These are phyloP conservation scores for Pisolithus albus DNA, from an alignment of 768 basidiomycete species.

Conservation along the genomic window DNA sequence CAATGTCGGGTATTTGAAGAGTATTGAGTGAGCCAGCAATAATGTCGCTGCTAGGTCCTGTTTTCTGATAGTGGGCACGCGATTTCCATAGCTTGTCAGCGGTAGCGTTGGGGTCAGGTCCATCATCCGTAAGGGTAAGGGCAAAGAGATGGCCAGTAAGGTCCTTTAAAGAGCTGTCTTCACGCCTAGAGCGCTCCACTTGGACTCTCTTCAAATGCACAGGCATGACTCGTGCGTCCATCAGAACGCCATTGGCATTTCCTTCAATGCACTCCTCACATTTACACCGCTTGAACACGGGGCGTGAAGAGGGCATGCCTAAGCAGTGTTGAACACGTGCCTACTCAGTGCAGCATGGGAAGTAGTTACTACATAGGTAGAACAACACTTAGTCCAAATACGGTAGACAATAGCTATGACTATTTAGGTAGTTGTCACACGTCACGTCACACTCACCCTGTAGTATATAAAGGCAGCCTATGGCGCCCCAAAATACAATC, in stretches of 20 bases:
- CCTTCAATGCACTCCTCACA: constrained; percentile 3
- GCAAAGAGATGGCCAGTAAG: constrained; percentile 1
- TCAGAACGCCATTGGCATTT: neutral
- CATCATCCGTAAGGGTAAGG: neutral
- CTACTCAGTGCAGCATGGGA: too few species aligned
- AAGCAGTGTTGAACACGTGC: too few species aligned
- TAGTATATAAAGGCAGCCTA: too few species aligned
- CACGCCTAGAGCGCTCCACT: too few species aligned
- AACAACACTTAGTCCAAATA: too few species aligned
- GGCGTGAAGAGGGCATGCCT: neutral
- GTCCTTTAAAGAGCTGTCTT: neutral
- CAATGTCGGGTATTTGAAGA: neutral
- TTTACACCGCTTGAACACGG: neutral
- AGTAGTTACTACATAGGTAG: too few species aligned
- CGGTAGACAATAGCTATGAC: too few species aligned
- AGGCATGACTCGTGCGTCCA: constrained; percentile 3
- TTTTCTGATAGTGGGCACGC: neutral
- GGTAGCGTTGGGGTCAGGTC: neutral
- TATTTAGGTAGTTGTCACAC: too few species aligned
- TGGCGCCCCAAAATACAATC: too few species aligned
- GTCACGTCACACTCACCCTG: too few species aligned
- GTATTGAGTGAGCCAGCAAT: neutral
- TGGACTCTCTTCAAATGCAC: neutral
- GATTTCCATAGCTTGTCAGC: neutral
- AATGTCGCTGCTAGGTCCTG: neutral